phyloP scores from a whole-genome alignment of 257 asterid species.

The Solanum tarijense region DNA sequence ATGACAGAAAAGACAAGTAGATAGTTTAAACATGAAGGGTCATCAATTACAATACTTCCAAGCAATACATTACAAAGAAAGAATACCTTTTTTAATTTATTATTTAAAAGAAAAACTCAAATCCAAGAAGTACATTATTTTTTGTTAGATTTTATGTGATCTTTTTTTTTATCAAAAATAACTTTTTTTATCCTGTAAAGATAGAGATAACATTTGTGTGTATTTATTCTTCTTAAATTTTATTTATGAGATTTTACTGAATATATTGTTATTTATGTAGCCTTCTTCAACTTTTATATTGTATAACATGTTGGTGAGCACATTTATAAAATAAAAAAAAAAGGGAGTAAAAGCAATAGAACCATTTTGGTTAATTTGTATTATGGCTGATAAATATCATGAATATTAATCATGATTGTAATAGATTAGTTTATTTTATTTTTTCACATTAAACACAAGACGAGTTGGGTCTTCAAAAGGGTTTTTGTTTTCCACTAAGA shows the following conservation, averaged over 20 bases:
- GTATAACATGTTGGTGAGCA: not conserved
- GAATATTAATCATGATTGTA: not conserved
- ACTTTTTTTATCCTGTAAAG: not conserved
- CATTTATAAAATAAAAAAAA: not conserved
- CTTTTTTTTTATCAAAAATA: not conserved
- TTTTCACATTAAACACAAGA: not conserved
- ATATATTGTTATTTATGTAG: not conserved
- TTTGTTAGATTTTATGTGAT: not conserved
- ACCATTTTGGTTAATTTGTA: not conserved
- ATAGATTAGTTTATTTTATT: not conserved
- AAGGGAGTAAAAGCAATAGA: not conserved
- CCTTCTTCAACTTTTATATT: not conserved
- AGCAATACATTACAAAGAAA: not conserved
- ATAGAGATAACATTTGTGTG: not conserved
- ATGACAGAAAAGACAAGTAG: not conserved
- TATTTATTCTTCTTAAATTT: accelerated
- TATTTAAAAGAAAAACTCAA: not conserved
- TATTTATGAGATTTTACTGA: not conserved
- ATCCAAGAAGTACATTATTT: not conserved
- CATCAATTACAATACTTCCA: not conserved
- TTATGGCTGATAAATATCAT: not conserved
- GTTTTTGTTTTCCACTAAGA: not conserved
- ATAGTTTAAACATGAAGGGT: conserved; percentile 3
- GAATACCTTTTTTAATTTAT: not conserved
- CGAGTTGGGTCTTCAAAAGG: not conserved